Evolutionary conservation across 2,329 filamentous ascomycete genomes (phyloP).

Genomic region (Colletotrichum tamarilloi): DNA sequence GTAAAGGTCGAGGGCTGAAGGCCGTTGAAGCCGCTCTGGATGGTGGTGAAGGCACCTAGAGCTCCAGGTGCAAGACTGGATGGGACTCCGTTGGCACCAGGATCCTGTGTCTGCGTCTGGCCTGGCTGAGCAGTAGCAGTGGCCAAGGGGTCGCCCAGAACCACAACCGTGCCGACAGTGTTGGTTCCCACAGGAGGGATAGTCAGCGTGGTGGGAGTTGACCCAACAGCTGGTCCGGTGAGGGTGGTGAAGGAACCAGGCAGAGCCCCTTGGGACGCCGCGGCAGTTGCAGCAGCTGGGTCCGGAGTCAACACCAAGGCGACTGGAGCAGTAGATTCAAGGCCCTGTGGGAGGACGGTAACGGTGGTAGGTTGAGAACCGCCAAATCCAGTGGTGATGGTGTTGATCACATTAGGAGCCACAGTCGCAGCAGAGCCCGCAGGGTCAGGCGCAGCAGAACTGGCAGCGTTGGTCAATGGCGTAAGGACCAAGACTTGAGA

Average conservation of each 20-base stretch:
- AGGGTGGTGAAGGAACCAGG: constrained; percentile 21
- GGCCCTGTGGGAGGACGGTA: not conserved
- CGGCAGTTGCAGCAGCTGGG: not conserved
- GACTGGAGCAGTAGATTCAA: not conserved
- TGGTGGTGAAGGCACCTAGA: constrained; percentile 9
- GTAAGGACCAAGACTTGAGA: constrained; percentile 17
- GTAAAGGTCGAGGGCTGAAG: constrained; percentile 24
- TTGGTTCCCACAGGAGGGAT: constrained; percentile 7
- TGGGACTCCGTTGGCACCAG: not conserved
- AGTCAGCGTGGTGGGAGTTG: constrained; percentile 14
- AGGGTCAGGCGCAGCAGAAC: not conserved
- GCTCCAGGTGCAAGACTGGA: not conserved
- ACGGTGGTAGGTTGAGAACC: constrained; percentile 3
- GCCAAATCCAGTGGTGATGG: constrained; percentile 9
- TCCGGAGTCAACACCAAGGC: constrained; percentile 20
- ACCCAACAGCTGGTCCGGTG: not conserved
- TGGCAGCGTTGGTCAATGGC: not conserved
- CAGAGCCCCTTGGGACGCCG: not conserved
- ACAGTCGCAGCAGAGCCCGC: not conserved
- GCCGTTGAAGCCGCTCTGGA: constrained; percentile 24
- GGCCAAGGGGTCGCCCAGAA: not conserved
- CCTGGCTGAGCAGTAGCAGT: not conserved
- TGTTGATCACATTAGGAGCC: not conserved
- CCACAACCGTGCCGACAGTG: constrained; percentile 7
- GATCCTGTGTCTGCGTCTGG: constrained; percentile 5